Percentiles rank a stretch among this genome's conserved stretches.
Conservation (phyloP, 139 green algal species). For the Chlamydomonas sp. region DNA sequence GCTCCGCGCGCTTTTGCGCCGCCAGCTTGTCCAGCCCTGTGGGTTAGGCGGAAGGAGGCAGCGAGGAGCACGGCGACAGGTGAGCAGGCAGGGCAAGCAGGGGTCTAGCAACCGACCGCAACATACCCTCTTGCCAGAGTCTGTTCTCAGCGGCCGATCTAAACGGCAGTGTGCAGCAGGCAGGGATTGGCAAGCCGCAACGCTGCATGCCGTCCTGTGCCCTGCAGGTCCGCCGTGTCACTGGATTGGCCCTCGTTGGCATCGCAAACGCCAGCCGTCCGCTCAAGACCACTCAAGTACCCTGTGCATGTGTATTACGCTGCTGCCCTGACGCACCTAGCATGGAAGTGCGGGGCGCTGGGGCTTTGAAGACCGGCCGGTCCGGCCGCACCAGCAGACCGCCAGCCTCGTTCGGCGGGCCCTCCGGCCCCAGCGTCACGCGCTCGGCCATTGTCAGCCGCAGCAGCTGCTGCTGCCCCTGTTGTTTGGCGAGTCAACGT, state of each 20-base stretch:
- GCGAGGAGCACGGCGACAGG: neutral
- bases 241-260: too few relatives aligned
- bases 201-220: too few relatives aligned
- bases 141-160: too few relatives aligned
- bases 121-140: too few relatives aligned
- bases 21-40: slow-evolving; percentile 79
- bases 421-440: neutral
- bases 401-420: slow-evolving; percentile 37
- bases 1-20: slow-evolving; percentile 68
- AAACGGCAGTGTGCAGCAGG: too few relatives aligned
- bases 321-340: slow-evolving; percentile 55
- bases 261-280: neutral
- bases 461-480: neutral
- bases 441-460: neutral
- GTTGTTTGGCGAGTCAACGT: too few relatives aligned
- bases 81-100: too few relatives aligned
- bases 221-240: too few relatives aligned
- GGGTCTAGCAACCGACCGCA: too few relatives aligned
- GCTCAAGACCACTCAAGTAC: neutral
- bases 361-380: slow-evolving; percentile 77
- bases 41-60: neutral
- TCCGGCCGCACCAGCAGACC: slow-evolving; percentile 57
- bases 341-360: slow-evolving; percentile 71
- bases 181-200: neutral
- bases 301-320: neutral